phyloP scores from a whole-genome alignment of 2,329 filamentous ascomycete species.

The Ophiocordyceps camponoti-floridani region DNA sequence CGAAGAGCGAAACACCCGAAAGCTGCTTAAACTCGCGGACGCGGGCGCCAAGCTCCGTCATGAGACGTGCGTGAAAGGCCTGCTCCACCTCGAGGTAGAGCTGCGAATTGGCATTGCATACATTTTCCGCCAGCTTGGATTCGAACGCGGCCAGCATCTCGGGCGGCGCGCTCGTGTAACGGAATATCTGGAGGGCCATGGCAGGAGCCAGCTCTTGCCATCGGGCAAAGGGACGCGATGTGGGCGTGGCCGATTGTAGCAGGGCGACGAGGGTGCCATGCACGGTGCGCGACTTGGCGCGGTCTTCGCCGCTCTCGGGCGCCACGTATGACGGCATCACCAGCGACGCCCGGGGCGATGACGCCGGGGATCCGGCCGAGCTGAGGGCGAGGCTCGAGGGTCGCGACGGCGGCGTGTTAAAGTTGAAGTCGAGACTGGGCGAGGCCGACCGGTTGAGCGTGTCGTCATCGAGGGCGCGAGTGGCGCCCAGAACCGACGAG shows the following conservation, averaged over 20 bases:
- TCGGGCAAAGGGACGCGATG: slow-evolving; percentile 22
- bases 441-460: slow-evolving; percentile 5
- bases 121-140: slow-evolving; percentile 24
- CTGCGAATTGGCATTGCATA: slow-evolving; percentile 23
- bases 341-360: slow-evolving; percentile 31
- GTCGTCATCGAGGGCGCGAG: slow-evolving; percentile 12
- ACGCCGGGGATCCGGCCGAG: slow-evolving; percentile 12
- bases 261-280: slow-evolving; percentile 35
- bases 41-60: slow-evolving; percentile 27
- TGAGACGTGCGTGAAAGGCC: slow-evolving; percentile 28
- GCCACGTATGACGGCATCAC: slow-evolving; percentile 20
- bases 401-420: slow-evolving; percentile 25
- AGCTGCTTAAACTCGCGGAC: slow-evolving; percentile 34
- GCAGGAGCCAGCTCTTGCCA: slow-evolving; percentile 35
- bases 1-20: slow-evolving; percentile 34
- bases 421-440: slow-evolving; percentile 23
- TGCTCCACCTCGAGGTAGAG: slow-evolving; percentile 30
- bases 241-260: slow-evolving; percentile 29
- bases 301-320: slow-evolving; percentile 20
- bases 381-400: slow-evolving; percentile 35
- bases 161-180: slow-evolving; percentile 31
- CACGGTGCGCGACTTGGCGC: slow-evolving; percentile 26
- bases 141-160: slow-evolving; percentile 30
- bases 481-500: slow-evolving; percentile 4
- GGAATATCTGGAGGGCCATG: slow-evolving; percentile 39